Evolutionary conservation across 306 rosid species (phyloP), one percentile per base, ranked within the genome.

Genomic region (Acacia crassicarpa): DNA sequence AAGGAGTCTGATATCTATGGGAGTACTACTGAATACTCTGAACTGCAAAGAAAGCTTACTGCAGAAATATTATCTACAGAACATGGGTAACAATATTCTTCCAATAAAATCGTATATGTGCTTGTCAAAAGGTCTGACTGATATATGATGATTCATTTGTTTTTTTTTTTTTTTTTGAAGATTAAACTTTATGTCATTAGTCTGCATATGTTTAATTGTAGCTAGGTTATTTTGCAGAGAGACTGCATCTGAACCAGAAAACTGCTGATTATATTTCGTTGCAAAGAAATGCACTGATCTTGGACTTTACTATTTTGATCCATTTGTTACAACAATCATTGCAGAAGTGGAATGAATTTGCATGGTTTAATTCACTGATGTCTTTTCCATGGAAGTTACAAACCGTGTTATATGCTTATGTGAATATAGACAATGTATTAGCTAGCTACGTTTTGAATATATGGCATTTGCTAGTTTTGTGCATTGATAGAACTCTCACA

Each of bases 21-120:
- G 19, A 65, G 33, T 38, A 30, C 15, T 17, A 65, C 27, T 32
- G 77, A 89, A 70, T 67, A 59, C 45, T 71, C 89, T 41, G 88
- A 67, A 70, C 81, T 92, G 72, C 91, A 84, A 87, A 79, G 86
- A 77, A 92, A 88, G 76, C 84, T 92, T 49, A 77, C 45, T 1
- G 76, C 83, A 78, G 88, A 77, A 88, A 44, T 89, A 78, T 78
- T 88, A 74, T 78, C 69, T 23, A 75, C 80, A 78, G 66, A 84
- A 80, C 6, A 35, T 4, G 40, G 45, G 51, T 59, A 82, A 53
- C 56, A 35, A 4, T 38, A 38, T 8, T 72, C 20, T 45, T 58
- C 35, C 59, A 58, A 5, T 17, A 13, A 40, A 54, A 40, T 67
- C 25, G 61, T 80, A 20, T 38, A 38, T 41, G n/a, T 58, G 20